phyloP scores from a whole-genome alignment of 2,329 filamentous ascomycete species.

The Cladophialophora psammophila region DNA sequence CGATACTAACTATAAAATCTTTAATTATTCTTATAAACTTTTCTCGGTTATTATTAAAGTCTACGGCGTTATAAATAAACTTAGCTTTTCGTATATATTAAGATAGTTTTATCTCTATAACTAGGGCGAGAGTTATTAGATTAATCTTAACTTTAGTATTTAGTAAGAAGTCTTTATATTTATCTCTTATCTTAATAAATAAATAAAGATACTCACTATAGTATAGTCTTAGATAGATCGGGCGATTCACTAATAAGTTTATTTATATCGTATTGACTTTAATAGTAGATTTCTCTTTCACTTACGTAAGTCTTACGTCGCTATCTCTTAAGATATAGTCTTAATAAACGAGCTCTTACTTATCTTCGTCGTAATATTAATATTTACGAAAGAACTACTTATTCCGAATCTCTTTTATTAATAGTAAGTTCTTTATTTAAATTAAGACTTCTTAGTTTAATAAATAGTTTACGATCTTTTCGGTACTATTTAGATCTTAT shows the following conservation, averaged over 20 bases:
- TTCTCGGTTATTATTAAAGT: neutral
- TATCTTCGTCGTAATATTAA: conserved; percentile 7
- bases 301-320: neutral
- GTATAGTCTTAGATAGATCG: neutral
- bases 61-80: conserved; percentile 10
- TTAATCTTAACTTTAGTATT: conserved; percentile 2
- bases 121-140: neutral
- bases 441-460: conserved; percentile 1
- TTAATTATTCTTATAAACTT: conserved; percentile 8
- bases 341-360: conserved; percentile 1
- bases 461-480: conserved; percentile 8
- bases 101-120: neutral
- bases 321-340: neutral
- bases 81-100: neutral
- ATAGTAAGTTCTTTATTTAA: neutral
- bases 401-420: conserved; percentile 1
- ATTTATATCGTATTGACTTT: neutral
- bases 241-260: neutral
- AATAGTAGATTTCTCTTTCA: neutral
- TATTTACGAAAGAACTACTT: conserved; percentile 4
- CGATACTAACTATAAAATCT: conserved; percentile 3
- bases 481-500: conserved; percentile 9
- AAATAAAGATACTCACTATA: conserved; percentile 8
- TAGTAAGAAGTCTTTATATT: neutral
- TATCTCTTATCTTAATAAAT: neutral